phyloP scores from a whole-genome alignment of 805 yeast species.

The Wickerhamiella allomyrinae region DNA sequence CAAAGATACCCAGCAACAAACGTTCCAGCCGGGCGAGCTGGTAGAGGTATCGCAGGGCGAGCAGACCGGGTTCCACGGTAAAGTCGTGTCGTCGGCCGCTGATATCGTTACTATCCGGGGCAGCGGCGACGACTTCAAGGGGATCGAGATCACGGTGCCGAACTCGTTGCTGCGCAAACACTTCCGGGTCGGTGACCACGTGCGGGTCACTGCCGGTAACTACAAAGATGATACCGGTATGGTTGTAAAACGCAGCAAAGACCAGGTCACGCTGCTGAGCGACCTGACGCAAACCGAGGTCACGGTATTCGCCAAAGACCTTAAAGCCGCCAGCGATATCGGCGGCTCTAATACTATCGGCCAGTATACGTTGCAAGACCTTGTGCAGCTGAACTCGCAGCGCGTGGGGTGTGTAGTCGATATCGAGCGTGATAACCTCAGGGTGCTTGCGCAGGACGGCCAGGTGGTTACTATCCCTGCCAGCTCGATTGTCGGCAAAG shows the following conservation, averaged over 20 bases:
- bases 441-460: conserved; percentile 72
- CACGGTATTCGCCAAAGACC: conserved; percentile 81
- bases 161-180: conserved; percentile 68
- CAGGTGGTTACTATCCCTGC: conserved; percentile 58
- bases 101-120: conserved; percentile 43
- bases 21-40: conserved; percentile 86
- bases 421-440: conserved; percentile 77
- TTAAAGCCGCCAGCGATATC: conserved; percentile 84
- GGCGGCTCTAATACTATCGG: conserved; percentile 59
- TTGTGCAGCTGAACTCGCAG: conserved; percentile 75
- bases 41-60: conserved; percentile 90
- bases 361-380: conserved; percentile 72
- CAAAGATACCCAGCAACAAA: conserved; percentile 38
- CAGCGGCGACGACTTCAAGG: conserved; percentile 35
- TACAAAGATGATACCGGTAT: conserved; percentile 90
- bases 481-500: conserved; percentile 65
- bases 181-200: conserved; percentile 87
- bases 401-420: conserved; percentile 79
- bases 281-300: conserved; percentile 82
- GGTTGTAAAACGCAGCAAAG: conserved; percentile 62
- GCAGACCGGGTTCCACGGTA: conserved; percentile 78
- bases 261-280: conserved; percentile 77
- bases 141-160: conserved; percentile 64
- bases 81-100: conserved; percentile 51
- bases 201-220: conserved; percentile 80